Conservation (phyloP, 2,329 filamentous ascomycete species). For the Orbilia oligospora region DNA sequence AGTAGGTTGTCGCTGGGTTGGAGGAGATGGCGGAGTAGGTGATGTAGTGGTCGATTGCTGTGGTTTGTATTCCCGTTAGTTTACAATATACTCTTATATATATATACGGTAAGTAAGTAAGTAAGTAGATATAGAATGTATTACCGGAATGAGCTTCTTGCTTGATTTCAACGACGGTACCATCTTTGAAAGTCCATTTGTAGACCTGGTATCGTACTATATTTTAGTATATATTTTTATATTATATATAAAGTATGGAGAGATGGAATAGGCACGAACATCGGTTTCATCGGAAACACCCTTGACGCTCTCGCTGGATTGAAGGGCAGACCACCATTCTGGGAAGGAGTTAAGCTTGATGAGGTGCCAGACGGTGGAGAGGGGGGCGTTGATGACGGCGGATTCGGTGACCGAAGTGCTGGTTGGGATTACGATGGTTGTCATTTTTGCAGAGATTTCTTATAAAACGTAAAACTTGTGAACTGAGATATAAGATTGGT, state of each 20-base stretch:
- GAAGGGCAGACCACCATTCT: slow-evolving; percentile 77
- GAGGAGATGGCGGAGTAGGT: slow-evolving; percentile 80
- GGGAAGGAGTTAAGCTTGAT: slow-evolving; percentile 80
- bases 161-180: slow-evolving; percentile 78
- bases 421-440: slow-evolving; percentile 72
- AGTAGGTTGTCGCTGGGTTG: slow-evolving; percentile 76
- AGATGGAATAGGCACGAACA: slow-evolving; percentile 68
- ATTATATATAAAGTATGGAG: neutral
- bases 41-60: slow-evolving; percentile 81
- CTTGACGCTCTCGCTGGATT: slow-evolving; percentile 76
- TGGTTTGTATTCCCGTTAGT: too few species aligned
- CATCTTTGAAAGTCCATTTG: slow-evolving; percentile 80
- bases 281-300: slow-evolving; percentile 76
- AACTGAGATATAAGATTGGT: neutral
- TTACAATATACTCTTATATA: too few species aligned
- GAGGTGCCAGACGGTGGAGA: slow-evolving; percentile 79
- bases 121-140: neutral
- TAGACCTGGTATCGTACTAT: slow-evolving; percentile 67
- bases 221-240: neutral
- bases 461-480: neutral
- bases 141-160: slow-evolving; percentile 80
- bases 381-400: slow-evolving; percentile 77
- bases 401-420: slow-evolving; percentile 77
- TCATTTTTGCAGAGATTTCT: slow-evolving; percentile 58
- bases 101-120: neutral